Base-by-base conservation (phyloP, 75 land plant genomes). In the Cupressus sempervirens region DNA sequence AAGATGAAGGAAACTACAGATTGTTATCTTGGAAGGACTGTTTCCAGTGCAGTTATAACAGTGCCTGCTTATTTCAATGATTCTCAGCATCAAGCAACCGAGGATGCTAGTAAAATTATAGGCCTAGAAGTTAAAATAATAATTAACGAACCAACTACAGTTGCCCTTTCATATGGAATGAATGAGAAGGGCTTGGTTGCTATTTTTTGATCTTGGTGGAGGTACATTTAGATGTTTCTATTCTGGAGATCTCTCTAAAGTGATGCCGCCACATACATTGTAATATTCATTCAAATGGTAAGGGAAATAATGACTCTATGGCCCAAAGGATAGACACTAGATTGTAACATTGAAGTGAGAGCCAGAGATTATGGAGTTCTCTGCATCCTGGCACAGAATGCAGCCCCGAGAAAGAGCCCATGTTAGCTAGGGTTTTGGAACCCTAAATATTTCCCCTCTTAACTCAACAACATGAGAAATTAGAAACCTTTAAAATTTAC, bases 21-120 rank as follows among this genome's bases (percentile, higher is more conserved):
- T 58, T 45, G 86, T 38, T 93, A 90, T 82, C 89, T 92, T 74
- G 94, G 92, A 20, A 85, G 87, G 35, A 81, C 92, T 20, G 93
- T 93, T 36, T 86, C 89, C 3, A 93, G 90, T 58, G 94, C 94
- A 14, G 94, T 93, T 18, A 85, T 93, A 34, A 92, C 94, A 65
- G 94, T 93, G 45, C 94, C 92, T 62, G 93, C 94, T n/a, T 93
- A 93, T 62, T 93, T 93, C 83, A 93, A 91, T 89, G 95, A 93
- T 86, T 92, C 95, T 23, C 94, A 93, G 83, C 88, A 92, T 26
- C 94, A 91, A 30, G 95, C 95, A 50, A 91, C 95, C 54, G 91
- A 94, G 79, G 95, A 93, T 90, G 95, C 93, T 45, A 94, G 95
- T 43, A 85, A 91, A 73, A 94, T 93, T 76, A 93, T 93, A 73